Conservation (phyloP, 2,329 filamentous ascomycete genomes). For the Chrysoporthe deuterocubensis region DNA sequence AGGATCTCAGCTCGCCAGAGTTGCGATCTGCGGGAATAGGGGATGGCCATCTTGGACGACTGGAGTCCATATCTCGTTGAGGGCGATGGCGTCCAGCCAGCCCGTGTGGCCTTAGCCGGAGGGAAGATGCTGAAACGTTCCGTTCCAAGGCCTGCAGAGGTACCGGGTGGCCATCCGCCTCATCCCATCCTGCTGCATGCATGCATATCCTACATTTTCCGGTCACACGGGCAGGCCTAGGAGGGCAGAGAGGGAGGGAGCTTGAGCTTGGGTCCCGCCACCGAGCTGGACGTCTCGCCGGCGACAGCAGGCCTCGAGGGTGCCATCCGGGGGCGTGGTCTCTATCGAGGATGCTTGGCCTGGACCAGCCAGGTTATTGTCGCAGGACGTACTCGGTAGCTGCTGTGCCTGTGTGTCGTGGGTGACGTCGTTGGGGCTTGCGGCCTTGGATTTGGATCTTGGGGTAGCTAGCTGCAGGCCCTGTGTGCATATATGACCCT, state of each 20-base stretch:
- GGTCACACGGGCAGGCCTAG: background rate
- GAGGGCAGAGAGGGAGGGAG: background rate
- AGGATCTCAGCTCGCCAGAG: constrained; percentile 15
- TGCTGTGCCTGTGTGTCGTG: background rate
- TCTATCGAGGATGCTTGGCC: background rate
- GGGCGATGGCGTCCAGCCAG: background rate
- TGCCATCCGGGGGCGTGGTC: background rate
- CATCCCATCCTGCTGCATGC: background rate
- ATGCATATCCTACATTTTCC: background rate
- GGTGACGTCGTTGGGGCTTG: constrained; percentile 5
- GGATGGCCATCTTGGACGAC: constrained; percentile 14
- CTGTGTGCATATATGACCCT: background rate
- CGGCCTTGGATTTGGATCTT: background rate
- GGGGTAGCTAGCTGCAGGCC: background rate
- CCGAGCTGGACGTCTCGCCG: background rate
- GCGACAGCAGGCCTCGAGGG: background rate
- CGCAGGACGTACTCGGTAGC: background rate
- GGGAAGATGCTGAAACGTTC: constrained; percentile 4
- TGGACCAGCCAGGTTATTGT: too few species aligned
- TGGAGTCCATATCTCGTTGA: background rate
- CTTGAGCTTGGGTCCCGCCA: background rate
- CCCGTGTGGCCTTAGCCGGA: background rate
- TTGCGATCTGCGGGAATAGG: constrained; percentile 29
- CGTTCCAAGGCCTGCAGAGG: background rate
- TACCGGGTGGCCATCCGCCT: background rate